Percentiles rank a stretch among this genome's conserved stretches.
Evolutionary conservation across 306 rosid species (phyloP).

Genomic region (Mimosa bimucronata): DNA sequence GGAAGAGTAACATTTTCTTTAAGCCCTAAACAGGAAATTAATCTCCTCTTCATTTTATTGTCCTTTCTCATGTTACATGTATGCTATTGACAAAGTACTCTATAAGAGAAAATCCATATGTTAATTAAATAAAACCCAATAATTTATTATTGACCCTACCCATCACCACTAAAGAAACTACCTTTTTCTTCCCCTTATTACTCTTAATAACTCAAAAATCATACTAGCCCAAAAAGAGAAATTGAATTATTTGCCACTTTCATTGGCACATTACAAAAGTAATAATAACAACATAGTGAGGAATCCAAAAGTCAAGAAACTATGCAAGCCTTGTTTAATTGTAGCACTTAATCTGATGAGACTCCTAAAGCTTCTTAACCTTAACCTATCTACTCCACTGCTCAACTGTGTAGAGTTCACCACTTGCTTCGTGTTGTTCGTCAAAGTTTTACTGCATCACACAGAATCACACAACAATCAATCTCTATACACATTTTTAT

Average conservation of each 20-base stretch:
- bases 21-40: not conserved
- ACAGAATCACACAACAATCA: slow-evolving; percentile 23
- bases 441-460: slow-evolving; percentile 66
- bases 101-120: not conserved
- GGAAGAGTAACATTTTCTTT: too few species aligned
- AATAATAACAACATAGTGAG: slow-evolving; percentile 49
- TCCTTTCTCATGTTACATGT: not conserved
- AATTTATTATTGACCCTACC: slow-evolving; percentile 17
- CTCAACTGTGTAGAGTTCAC: slow-evolving; percentile 65
- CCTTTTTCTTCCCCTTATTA: slow-evolving; percentile 11
- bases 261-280: slow-evolving; percentile 42
- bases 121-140: slow-evolving; percentile 28
- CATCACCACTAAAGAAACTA: not conserved
- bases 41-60: not conserved
- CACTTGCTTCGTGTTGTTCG: slow-evolving; percentile 60
- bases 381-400: slow-evolving; percentile 58
- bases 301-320: slow-evolving; percentile 44
- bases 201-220: slow-evolving; percentile 32
- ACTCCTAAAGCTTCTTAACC: slow-evolving; percentile 47
- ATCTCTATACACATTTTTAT: not conserved
- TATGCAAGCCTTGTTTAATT: slow-evolving; percentile 38
- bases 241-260: slow-evolving; percentile 39
- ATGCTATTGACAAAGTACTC: not conserved
- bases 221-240: slow-evolving; percentile 25
- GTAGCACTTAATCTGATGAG: slow-evolving; percentile 41